Evolutionary conservation across 495 filamentous ascomycete genomes (phyloP).

Genomic region (Penicillium canescens): DNA sequence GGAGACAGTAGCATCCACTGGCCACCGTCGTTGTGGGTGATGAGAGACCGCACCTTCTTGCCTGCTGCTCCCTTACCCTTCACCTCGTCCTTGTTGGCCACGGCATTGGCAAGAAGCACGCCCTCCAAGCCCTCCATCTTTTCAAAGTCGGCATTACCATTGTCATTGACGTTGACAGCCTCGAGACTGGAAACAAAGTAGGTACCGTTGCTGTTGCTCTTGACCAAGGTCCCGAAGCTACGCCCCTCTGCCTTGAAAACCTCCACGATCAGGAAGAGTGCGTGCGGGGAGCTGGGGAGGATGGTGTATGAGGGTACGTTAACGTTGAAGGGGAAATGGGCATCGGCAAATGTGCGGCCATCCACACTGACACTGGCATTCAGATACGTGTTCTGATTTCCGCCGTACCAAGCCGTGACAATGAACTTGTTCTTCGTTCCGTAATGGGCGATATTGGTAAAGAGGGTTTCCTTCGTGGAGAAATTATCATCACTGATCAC

Average conservation of each 20-base stretch:
- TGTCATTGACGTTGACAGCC: slow-evolving; percentile 72
- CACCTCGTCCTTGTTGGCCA: slow-evolving; percentile 66
- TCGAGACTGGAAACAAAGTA: slow-evolving; percentile 82
- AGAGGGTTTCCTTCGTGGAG: slow-evolving; percentile 53
- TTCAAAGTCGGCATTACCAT: slow-evolving; percentile 90
- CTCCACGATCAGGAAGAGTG: slow-evolving; percentile 88
- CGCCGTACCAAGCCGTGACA: slow-evolving; percentile 73
- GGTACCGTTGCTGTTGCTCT: slow-evolving; percentile 97
- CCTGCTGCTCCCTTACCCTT: slow-evolving; percentile 57
- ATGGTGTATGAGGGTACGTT: slow-evolving; percentile 83
- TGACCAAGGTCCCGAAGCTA: slow-evolving; percentile 84
- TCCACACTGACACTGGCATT: slow-evolving; percentile 82
- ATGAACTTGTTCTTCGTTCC: slow-evolving; percentile 95
- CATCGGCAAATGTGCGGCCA: slow-evolving; percentile 76
- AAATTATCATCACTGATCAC: slow-evolving; percentile 76
- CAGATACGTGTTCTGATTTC: slow-evolving; percentile 63
- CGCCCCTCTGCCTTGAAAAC: slow-evolving; percentile 59
- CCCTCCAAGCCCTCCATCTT: slow-evolving; percentile 91
- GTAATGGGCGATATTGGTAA: slow-evolving; percentile 75
- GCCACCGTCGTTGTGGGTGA: slow-evolving; percentile 94
- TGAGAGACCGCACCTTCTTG: slow-evolving; percentile 85
- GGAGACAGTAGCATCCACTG: slow-evolving; percentile 77
- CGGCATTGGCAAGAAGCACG: slow-evolving; percentile 81
- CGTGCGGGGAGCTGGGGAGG: slow-evolving; percentile 87
- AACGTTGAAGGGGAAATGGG: slow-evolving; percentile 81